phyloP scores from a whole-genome alignment of 1,139 yeast species.

The Debaryomyces coudertii region DNA sequence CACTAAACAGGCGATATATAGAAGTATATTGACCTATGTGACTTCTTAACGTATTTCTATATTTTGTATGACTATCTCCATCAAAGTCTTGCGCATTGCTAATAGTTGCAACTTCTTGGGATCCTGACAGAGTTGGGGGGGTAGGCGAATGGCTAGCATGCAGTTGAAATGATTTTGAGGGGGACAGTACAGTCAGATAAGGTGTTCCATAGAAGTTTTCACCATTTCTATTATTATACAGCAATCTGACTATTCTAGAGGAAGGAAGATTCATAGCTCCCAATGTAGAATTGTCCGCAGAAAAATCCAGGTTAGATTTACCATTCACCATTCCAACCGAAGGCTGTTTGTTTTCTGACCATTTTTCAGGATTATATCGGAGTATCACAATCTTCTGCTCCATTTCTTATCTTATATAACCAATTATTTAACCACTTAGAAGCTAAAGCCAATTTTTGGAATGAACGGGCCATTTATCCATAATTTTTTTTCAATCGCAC shows the following conservation, averaged over 20 bases:
- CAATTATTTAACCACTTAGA: not conserved
- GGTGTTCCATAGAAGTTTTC: not conserved
- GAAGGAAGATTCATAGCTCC: slow-evolving; percentile 12
- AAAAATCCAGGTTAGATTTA: not conserved
- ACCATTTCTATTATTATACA: slow-evolving; percentile 11
- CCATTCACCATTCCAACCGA: not conserved
- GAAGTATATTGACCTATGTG: not conserved
- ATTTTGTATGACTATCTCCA: not conserved
- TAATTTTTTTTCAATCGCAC: slow-evolving; percentile 4
- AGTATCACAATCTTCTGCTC: slow-evolving; percentile 10
- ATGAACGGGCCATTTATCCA: slow-evolving; percentile 2
- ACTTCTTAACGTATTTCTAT: not conserved
- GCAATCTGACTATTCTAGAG: slow-evolving; percentile 16
- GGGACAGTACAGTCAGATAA: not conserved
- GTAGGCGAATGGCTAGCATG: slow-evolving; percentile 12
- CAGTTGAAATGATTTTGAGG: slow-evolving; percentile 8
- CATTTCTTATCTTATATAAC: slow-evolving; percentile 5
- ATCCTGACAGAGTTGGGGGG: slow-evolving; percentile 12
- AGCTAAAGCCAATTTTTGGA: not conserved
- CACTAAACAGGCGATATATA: not conserved
- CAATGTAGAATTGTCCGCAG: not conserved
- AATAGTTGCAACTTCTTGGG: slow-evolving; percentile 13
- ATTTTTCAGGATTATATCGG: slow-evolving; percentile 10
- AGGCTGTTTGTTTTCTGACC: not conserved
- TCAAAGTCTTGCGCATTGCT: slow-evolving; percentile 1